Evolutionary conservation across 139 green algal species (phyloP).

Genomic region (Medakamo hakoo): DNA sequence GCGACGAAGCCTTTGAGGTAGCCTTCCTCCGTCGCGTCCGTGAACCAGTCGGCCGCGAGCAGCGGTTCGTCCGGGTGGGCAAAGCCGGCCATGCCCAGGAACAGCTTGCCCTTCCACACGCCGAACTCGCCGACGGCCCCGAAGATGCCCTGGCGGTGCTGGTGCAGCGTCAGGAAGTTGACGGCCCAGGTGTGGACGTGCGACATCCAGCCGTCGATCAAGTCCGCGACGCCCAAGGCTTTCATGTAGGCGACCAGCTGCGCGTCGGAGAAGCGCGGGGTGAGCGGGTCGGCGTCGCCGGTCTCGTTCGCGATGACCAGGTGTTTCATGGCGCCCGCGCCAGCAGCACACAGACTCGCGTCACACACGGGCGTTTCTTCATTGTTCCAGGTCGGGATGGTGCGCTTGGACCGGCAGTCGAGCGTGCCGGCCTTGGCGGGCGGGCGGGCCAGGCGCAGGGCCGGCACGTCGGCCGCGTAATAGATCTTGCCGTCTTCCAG

Average conservation of each 20-base stretch:
- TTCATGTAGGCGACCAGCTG: not conserved
- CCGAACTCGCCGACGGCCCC: not conserved
- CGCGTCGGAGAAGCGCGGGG: not conserved
- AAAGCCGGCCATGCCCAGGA: not conserved
- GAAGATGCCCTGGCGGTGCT: not conserved
- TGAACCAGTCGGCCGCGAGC: not conserved
- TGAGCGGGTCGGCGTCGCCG: not conserved
- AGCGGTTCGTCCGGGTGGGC: not conserved
- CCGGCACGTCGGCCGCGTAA: not conserved
- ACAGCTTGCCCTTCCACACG: not conserved
- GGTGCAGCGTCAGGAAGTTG: not conserved
- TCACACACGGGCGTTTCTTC: not conserved
- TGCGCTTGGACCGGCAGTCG: not conserved
- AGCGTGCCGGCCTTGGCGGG: not conserved
- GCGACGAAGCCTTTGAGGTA: not conserved
- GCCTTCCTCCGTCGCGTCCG: not conserved
- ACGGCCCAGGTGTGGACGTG: not conserved
- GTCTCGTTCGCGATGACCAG: conserved; percentile 20
- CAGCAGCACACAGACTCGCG: not conserved
- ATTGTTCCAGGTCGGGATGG: not conserved
- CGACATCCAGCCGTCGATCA: not conserved
- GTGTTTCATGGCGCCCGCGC: conserved; percentile 4
- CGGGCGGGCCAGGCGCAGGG: not conserved
- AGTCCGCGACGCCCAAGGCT: not conserved
- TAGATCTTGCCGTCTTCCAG: not conserved